phyloP scores from a whole-genome alignment of 257 asterid genomes.

The Apocynum venetum region DNA sequence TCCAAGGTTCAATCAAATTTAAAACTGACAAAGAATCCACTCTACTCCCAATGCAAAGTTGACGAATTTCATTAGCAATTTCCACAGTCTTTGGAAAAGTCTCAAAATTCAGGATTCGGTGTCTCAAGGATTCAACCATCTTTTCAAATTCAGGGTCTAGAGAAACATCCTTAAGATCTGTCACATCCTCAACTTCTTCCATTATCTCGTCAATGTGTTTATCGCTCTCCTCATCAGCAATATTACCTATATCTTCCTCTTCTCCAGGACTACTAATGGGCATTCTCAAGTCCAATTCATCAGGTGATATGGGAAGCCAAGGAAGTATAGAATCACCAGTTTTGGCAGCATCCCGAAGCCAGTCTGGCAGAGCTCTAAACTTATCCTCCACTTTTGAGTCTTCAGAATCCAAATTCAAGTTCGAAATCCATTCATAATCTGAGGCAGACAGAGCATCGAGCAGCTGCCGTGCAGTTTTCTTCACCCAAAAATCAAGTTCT shows the following conservation, averaged over 20 bases:
- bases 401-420: conserved; percentile 58
- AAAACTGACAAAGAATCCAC: conserved; percentile 33
- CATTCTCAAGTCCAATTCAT: conserved; percentile 26
- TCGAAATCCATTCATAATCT: conserved; percentile 48
- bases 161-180: conserved; percentile 22
- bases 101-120: conserved; percentile 28
- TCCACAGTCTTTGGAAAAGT: conserved; percentile 39
- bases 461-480: conserved; percentile 62
- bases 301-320: conserved; percentile 61
- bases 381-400: conserved; percentile 45
- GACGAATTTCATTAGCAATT: conserved; percentile 39
- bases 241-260: conserved; percentile 24
- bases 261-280: conserved; percentile 25
- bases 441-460: conserved; percentile 54
- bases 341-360: conserved; percentile 45
- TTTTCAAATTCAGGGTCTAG: conserved; percentile 35
- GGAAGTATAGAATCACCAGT: conserved; percentile 42
- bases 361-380: conserved; percentile 50
- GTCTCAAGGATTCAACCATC: conserved; percentile 34
- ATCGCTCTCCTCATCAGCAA: conserved; percentile 27
- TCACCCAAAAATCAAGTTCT: conserved; percentile 67
- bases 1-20: conserved; percentile 65
- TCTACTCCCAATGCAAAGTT: conserved; percentile 35
- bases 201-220: conserved; percentile 35
- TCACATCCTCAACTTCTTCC: conserved; percentile 30